A percentile compares a stretch with the other conserved stretches of the same genome.
Conservation (phyloP, 2,329 filamentous ascomycete species). For the Stagonosporopsis rhizophila region DNA sequence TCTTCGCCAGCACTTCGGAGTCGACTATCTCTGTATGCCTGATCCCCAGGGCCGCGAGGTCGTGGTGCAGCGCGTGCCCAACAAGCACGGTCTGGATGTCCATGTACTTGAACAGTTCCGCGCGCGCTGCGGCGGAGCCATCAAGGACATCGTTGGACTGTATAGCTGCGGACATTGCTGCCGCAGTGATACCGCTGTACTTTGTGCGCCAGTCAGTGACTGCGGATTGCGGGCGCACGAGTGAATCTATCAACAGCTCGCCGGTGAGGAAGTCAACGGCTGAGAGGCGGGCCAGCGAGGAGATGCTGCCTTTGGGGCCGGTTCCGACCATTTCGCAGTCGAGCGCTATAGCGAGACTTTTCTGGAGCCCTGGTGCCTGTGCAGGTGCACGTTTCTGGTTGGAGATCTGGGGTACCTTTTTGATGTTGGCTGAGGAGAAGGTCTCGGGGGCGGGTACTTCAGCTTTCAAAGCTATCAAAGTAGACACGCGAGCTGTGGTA, state of each 20-base stretch:
- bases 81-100: slow-evolving; percentile 57
- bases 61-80: slow-evolving; percentile 57
- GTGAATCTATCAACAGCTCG: slow-evolving; percentile 54
- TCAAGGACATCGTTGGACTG: slow-evolving; percentile 40
- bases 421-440: too few relatives aligned
- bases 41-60: slow-evolving; percentile 55
- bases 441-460: background rate
- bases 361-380: background rate
- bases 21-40: slow-evolving; percentile 56
- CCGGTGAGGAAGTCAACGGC: slow-evolving; percentile 58
- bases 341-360: background rate
- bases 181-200: slow-evolving; percentile 51
- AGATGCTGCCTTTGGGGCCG: background rate
- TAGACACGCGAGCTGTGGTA: background rate
- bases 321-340: slow-evolving; percentile 21
- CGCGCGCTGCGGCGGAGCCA: slow-evolving; percentile 55
- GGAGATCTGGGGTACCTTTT: background rate
- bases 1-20: slow-evolving; percentile 51
- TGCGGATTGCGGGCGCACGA: slow-evolving; percentile 48
- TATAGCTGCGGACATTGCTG: slow-evolving; percentile 33
- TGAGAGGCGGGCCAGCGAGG: slow-evolving; percentile 49
- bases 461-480: background rate
- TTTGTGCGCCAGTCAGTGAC: slow-evolving; percentile 50
- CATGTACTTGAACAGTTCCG: slow-evolving; percentile 52
- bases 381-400: background rate